Conservation (phyloP, 352 stramenopile species). For the Pelagophyceae sp. region DNA sequence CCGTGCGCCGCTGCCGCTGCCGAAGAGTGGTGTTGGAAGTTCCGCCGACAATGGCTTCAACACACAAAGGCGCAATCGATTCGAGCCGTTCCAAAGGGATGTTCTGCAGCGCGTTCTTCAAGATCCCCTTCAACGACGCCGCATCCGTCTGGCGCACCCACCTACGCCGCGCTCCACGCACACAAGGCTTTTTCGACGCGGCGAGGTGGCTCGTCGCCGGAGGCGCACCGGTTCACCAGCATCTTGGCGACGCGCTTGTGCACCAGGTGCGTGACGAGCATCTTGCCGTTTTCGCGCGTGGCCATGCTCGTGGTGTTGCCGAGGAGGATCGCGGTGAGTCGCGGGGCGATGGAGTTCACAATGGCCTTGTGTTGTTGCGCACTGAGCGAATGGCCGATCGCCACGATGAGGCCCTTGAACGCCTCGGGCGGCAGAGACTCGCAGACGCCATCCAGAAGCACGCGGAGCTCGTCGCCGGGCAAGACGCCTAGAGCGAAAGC, state of each 20-base stretch:
- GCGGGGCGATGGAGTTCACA: not conserved
- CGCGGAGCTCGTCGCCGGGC: constrained; percentile 6
- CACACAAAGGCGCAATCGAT: not conserved
- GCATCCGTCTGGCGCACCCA: constrained; percentile 1
- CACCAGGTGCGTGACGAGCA: not conserved
- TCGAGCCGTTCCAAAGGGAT: not conserved
- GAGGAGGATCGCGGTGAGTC: not conserved
- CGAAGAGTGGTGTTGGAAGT: not conserved
- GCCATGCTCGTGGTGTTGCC: not conserved
- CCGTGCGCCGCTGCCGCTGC: not conserved
- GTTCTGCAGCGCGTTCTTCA: not conserved
- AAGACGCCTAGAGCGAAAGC: constrained; percentile 13
- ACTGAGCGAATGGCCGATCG: not conserved
- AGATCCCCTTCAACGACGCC: not conserved
- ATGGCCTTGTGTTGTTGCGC: not conserved
- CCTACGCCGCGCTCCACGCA: too few species aligned
- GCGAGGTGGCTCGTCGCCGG: too few species aligned
- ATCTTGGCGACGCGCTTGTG: not conserved
- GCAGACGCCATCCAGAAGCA: not conserved
- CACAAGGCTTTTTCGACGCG: too few species aligned
- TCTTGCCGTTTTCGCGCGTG: not conserved
- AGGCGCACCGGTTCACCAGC: constrained; percentile 5
- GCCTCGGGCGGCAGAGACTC: not conserved
- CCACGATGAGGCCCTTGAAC: not conserved
- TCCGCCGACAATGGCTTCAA: not conserved